Conservation (phyloP, 257 asterid species). For the Anisodus tanguticus region DNA sequence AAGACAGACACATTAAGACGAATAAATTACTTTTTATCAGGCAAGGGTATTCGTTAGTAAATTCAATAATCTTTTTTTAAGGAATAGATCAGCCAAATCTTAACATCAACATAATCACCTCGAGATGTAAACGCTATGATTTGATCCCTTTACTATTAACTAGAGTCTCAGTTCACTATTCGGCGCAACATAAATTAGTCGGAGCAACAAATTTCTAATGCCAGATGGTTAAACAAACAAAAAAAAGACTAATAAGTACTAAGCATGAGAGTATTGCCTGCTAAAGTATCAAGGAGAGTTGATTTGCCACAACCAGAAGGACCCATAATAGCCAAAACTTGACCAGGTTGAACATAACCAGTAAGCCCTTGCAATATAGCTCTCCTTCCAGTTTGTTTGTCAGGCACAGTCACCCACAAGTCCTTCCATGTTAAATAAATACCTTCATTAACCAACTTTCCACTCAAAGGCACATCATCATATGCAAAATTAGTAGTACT, state of each 20-base stretch:
- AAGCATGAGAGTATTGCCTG: conserved; percentile 39
- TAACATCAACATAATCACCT: no score
- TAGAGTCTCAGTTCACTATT: not conserved
- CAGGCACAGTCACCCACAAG: conserved; percentile 59
- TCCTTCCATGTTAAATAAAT: conserved; percentile 61
- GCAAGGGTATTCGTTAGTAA: no score
- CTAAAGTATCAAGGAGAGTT: conserved; percentile 66
- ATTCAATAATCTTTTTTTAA: no score
- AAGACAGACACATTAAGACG: no score
- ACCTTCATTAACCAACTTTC: conserved; percentile 33
- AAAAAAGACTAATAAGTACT: not conserved
- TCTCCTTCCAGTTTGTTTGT: conserved; percentile 41
- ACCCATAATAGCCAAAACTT: conserved; percentile 65
- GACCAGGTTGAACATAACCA: conserved; percentile 61
- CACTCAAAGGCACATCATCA: not conserved
- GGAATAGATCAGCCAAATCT: no score
- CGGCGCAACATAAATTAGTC: no score
- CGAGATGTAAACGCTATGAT: no score
- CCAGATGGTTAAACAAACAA: not conserved
- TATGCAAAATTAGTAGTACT: not conserved
- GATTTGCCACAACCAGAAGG: conserved; percentile 79
- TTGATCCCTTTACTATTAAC: not conserved
- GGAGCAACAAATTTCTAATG: not conserved
- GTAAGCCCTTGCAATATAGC: conserved; percentile 54
- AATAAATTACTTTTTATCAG: no score